phyloP scores from a whole-genome alignment of 2,329 filamentous ascomycete species.

The Penicillium glabrum region DNA sequence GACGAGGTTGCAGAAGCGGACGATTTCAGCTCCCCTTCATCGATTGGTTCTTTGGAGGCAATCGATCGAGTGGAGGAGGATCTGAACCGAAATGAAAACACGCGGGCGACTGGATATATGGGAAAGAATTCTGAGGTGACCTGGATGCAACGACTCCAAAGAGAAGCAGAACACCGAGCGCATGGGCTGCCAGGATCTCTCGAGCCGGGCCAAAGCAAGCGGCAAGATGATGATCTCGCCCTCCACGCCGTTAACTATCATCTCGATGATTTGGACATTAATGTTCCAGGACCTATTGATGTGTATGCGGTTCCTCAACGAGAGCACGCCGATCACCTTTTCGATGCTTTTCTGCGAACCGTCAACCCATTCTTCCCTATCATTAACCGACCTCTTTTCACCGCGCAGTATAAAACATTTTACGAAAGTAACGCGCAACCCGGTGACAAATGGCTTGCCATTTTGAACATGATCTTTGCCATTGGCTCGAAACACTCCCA shows the following conservation, averaged over 20 bases:
- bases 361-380: conserved; percentile 48
- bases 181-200: conserved; percentile 28
- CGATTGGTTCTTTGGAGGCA: conserved; percentile 45
- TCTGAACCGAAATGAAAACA: conserved; percentile 37
- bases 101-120: conserved; percentile 43
- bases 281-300: conserved; percentile 41
- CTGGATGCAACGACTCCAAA: conserved; percentile 45
- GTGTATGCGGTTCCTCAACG: conserved; percentile 43
- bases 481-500: conserved; percentile 46
- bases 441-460: conserved; percentile 45
- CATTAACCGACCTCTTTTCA: conserved; percentile 43
- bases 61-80: conserved; percentile 49
- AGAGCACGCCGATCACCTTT: conserved; percentile 41
- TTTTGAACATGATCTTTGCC: conserved; percentile 49
- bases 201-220: conserved; percentile 24
- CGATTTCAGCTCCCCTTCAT: conserved; percentile 30
- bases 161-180: conserved; percentile 37
- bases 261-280: conserved; percentile 46
- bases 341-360: conserved; percentile 43
- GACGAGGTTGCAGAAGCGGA: conserved; percentile 29
- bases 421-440: conserved; percentile 35
- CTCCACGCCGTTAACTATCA: conserved; percentile 42
- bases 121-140: conserved; percentile 49
- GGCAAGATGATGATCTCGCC: conserved; percentile 31
- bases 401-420: conserved; percentile 41